phyloP scores from a whole-genome alignment of 495 filamentous ascomycete species.

The Penicillium alfredii region DNA sequence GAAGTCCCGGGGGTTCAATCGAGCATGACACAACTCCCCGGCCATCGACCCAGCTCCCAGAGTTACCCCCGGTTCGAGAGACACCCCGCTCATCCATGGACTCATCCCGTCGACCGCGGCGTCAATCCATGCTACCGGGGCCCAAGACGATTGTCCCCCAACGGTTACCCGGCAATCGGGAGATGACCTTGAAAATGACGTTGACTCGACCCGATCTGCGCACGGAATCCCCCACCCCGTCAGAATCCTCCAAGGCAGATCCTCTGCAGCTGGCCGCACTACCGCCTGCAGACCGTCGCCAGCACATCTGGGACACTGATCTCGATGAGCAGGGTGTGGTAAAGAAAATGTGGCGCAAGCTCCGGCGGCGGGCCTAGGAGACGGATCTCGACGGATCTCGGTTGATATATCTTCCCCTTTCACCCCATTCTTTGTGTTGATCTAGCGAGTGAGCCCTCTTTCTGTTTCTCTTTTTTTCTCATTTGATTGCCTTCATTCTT shows the following conservation, averaged over 20 bases:
- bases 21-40: constrained; percentile 8
- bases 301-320: constrained; percentile 39
- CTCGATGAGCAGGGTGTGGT: constrained; percentile 41
- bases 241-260: constrained; percentile 46
- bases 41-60: background rate
- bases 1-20: constrained; percentile 17
- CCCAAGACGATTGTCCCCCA: constrained; percentile 13
- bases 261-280: constrained; percentile 50
- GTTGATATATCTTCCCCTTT: constrained; percentile 11
- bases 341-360: constrained; percentile 51
- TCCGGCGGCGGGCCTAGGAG: constrained; percentile 32
- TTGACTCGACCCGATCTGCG: constrained; percentile 83
- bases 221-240: constrained; percentile 55
- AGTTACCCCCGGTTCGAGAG: constrained; percentile 10
- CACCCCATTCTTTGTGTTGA: background rate
- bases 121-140: constrained; percentile 16
- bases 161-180: constrained; percentile 42
- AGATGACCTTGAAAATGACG: constrained; percentile 95
- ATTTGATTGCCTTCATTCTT: constrained; percentile 2
- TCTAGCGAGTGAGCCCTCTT: no score
- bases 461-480: constrained; percentile 1
- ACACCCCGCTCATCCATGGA: constrained; percentile 14
- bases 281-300: constrained; percentile 39
- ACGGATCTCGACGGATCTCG: no score
- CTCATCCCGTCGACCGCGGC: constrained; percentile 12